Base-by-base conservation (phyloP, 495 filamentous ascomycete genomes). In the Podospora anserina region DNA sequence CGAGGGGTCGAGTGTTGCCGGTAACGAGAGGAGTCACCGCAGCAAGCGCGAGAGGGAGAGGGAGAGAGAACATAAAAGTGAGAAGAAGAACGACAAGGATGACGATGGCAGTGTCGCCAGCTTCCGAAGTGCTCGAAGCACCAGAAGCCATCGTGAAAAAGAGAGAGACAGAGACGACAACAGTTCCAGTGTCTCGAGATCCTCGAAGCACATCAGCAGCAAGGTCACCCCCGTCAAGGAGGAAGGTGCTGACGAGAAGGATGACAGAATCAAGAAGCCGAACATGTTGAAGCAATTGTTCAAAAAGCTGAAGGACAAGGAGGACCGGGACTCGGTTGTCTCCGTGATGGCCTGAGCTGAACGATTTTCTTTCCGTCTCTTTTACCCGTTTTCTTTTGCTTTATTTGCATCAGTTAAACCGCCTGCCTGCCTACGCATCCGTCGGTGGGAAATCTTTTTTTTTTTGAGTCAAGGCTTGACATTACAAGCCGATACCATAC, bases 211-310 rank as follows among this genome's bases (percentile, higher is more conserved):
- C 30, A 30, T 54, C 30, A 32, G 30, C 28, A 28, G 57, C 18
- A 15, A 20, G 20, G 28, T 75, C 16, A 77, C 74, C 69, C 69
- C 69, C 20, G 72, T 78, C 57, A 76, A 78, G 44, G 76, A 78
- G 19, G 73, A 71, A 28, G 68, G 65, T 55, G 75, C 71, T 30
- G 77, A 74, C 11, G 77, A 77, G 53, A 80, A 78, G 13, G 74
- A 75, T 55, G 65, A 72, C 3, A 66, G 66, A 58, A 75, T 74
- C 13, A 82, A 79, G 71, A 84, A 86, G 76, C 77, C 81, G 66
- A 86, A 82, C 72, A 83, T 86, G 79, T 79, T 81, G 5, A 82
- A 83, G 68, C 66, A 78, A 27, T 64, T 89, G 61, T 87, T 89
- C 68, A 82, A 81, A 73, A 80, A 78, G 74, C 81, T 74, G 74